Conservation (phyloP, 2,329 filamentous ascomycete species). For the Macroventuria anomochaeta region DNA sequence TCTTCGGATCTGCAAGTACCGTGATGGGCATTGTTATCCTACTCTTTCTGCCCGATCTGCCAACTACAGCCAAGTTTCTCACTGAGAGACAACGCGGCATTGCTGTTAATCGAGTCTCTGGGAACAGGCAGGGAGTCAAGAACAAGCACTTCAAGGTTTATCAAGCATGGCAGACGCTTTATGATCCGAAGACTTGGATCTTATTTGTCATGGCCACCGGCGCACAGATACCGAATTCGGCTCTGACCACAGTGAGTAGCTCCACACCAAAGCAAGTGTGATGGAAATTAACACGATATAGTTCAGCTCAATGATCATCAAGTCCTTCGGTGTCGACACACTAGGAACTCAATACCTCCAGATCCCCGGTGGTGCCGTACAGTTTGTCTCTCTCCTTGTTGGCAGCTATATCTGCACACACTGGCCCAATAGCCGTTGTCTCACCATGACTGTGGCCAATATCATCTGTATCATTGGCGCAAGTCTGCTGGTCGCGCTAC, state of each 20-base stretch:
- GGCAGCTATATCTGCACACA: conserved; percentile 36
- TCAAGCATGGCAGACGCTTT: conserved; percentile 55
- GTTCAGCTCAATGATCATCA: conserved; percentile 58
- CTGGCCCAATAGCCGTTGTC: conserved; percentile 22
- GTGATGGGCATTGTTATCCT: conserved; percentile 52
- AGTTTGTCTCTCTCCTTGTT: conserved; percentile 48
- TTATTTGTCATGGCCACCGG: conserved; percentile 52
- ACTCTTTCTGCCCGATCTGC: conserved; percentile 61
- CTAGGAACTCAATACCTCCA: conserved; percentile 76
- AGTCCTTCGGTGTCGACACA: conserved; percentile 84
- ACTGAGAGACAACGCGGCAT: conserved; percentile 23
- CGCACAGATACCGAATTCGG: conserved; percentile 64
- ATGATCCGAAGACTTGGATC: conserved; percentile 51
- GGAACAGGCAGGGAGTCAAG: conserved; percentile 59
- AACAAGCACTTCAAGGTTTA: conserved; percentile 56
- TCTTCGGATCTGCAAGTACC: conserved; percentile 54
- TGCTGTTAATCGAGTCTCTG: conserved; percentile 51
- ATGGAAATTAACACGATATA: conserved; percentile 16
- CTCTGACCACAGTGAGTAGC: conserved; percentile 55
- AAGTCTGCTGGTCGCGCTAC: conserved; percentile 26
- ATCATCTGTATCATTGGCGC: conserved; percentile 32
- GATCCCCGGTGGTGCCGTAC: conserved; percentile 62
- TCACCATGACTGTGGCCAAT: conserved; percentile 47
- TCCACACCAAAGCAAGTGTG: neutral
- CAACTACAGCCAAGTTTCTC: conserved; percentile 33